Percentiles rank a stretch among this genome's conserved stretches.
These are phyloP conservation scores for Rhamnella rubrinervis DNA, from an alignment of 331 rosid genomes.

Conservation along the genomic window DNA sequence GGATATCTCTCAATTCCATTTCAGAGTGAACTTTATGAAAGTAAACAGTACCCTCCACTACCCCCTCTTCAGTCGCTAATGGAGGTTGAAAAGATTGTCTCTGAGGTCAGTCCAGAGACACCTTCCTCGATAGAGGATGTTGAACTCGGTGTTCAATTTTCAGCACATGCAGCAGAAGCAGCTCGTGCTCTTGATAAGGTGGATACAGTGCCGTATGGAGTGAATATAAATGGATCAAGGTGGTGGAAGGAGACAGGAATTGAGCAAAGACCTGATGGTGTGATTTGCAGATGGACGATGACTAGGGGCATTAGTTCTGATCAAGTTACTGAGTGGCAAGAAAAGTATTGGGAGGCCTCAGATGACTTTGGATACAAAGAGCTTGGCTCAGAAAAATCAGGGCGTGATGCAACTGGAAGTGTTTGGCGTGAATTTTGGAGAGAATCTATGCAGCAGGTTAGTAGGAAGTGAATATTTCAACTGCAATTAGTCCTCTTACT, in stretches of 20 bases:
- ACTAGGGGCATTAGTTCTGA: constrained; percentile 83
- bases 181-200: constrained; percentile 57
- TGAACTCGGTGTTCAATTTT: constrained; percentile 47
- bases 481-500: neutral
- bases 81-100: constrained; percentile 39
- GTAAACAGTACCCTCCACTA: constrained; percentile 34
- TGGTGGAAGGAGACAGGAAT: constrained; percentile 94
- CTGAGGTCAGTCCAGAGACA: constrained; percentile 33
- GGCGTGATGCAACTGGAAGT: constrained; percentile 82
- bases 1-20: constrained; percentile 62
- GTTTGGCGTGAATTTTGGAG: constrained; percentile 96
- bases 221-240: constrained; percentile 63
- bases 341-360: constrained; percentile 94
- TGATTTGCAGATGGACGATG: constrained; percentile 86
- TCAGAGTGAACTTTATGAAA: constrained; percentile 52
- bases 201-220: constrained; percentile 42
- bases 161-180: constrained; percentile 71
- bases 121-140: constrained; percentile 57
- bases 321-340: constrained; percentile 81
- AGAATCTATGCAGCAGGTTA: constrained; percentile 81
- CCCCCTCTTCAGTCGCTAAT: constrained; percentile 71
- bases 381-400: constrained; percentile 96
- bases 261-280: constrained; percentile 87
- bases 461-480: constrained; percentile 20
- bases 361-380: constrained; percentile 90